Conservation (phyloP, 768 basidiomycete species). For the Termitomyces sp. region DNA sequence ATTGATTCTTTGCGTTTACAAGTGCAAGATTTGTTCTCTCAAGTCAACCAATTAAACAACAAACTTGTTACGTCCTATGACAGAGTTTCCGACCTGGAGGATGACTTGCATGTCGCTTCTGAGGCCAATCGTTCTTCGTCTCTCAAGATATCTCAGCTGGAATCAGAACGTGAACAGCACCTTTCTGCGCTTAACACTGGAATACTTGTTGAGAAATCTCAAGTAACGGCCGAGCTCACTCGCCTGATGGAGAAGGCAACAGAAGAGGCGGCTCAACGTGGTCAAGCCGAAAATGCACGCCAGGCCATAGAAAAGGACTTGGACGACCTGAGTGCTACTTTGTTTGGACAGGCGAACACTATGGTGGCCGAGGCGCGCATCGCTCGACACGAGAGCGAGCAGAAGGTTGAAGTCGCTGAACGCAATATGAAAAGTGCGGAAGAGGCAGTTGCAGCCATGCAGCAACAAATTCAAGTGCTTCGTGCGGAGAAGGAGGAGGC, state of each 20-base stretch:
- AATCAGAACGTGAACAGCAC: conserved; percentile 83
- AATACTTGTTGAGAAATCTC: conserved; percentile 83
- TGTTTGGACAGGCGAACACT: conserved; percentile 91
- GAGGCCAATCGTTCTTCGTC: conserved; percentile 56
- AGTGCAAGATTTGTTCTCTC: conserved; percentile 82
- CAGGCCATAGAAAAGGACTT: conserved; percentile 88
- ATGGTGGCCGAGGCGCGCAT: conserved; percentile 97
- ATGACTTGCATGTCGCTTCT: conserved; percentile 70
- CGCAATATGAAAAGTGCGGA: conserved; percentile 78
- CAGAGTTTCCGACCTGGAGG: conserved; percentile 89
- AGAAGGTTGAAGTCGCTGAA: conserved; percentile 76
- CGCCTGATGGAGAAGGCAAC: conserved; percentile 94
- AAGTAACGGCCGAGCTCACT: conserved; percentile 89
- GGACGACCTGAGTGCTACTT: conserved; percentile 85
- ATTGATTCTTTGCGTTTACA: conserved; percentile 78
- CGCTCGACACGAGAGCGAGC: conserved; percentile 58
- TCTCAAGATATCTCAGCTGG: conserved; percentile 72
- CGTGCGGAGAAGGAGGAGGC: conserved; percentile 63
- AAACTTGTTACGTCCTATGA: conserved; percentile 94
- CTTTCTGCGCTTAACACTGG: conserved; percentile 89
- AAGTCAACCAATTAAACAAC: conserved; percentile 85
- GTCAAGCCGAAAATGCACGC: conserved; percentile 84
- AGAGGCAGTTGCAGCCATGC: conserved; percentile 81
- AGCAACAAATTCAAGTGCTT: conserved; percentile 77
- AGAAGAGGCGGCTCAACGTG: conserved; percentile 88